Evolutionary conservation across 148 eudicot species (phyloP).

Genomic region (Silene latifolia): DNA sequence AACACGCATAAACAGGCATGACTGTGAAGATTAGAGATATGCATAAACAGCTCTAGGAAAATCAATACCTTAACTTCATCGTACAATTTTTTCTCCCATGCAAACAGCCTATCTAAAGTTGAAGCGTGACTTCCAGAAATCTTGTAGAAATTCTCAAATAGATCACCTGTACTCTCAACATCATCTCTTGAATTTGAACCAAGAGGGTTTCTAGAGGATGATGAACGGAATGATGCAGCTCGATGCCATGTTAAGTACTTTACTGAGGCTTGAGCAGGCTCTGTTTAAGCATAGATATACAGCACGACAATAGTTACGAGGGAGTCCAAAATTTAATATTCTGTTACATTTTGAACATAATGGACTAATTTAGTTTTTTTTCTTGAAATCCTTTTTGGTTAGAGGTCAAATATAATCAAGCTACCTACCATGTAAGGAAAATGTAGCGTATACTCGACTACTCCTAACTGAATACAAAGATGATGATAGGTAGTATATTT

Average conservation of each 20-base stretch:
- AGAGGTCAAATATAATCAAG: background rate
- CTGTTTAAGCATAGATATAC: conserved; percentile 27
- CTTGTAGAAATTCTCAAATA: conserved; percentile 69
- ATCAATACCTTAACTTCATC: conserved; percentile 91
- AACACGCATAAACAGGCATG: background rate
- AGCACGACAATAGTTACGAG: background rate
- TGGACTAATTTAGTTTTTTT: background rate
- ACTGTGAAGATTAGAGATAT: background rate
- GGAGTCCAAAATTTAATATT: background rate
- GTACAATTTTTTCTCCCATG: conserved; percentile 93
- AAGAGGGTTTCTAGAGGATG: conserved; percentile 68
- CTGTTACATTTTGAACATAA: background rate
- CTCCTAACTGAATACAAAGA: background rate
- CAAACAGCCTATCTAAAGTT: conserved; percentile 80
- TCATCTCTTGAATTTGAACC: conserved; percentile 60
- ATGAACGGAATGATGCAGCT: conserved; percentile 69
- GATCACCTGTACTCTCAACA: conserved; percentile 49
- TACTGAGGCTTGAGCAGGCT: conserved; percentile 58
- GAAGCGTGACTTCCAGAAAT: conserved; percentile 91
- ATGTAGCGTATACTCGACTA: background rate
- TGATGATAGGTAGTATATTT: background rate
- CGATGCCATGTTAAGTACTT: conserved; percentile 95
- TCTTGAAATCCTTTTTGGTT: background rate
- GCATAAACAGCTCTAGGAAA: background rate
- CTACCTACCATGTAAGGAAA: background rate